phyloP scores from a whole-genome alignment of 2,329 filamentous ascomycete genomes.

The Alternaria gaisen region DNA sequence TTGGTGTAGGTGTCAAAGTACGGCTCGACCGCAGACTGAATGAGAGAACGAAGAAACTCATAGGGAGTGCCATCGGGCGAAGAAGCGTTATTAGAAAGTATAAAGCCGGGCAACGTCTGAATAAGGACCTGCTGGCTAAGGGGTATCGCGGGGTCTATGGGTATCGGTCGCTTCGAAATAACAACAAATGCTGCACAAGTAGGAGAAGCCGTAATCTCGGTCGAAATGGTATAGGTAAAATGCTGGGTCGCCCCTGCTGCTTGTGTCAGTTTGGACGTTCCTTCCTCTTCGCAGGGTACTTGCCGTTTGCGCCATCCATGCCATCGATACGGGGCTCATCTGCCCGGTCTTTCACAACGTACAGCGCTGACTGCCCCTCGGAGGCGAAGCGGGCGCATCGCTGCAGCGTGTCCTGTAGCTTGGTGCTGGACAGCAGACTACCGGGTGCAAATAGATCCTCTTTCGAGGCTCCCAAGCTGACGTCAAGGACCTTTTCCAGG shows the following conservation, averaged over 20 bases:
- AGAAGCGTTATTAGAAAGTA: conserved; percentile 71
- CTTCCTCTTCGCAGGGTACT: conserved; percentile 21
- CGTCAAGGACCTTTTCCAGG: conserved; percentile 58
- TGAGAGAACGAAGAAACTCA: conserved; percentile 88
- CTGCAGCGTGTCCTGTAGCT: conserved; percentile 80
- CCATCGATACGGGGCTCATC: conserved; percentile 53
- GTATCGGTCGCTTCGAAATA: conserved; percentile 86
- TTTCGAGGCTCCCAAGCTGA: conserved; percentile 63
- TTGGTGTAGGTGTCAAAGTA: conserved; percentile 98
- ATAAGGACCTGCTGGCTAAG: conserved; percentile 91
- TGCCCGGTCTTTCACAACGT: conserved; percentile 84
- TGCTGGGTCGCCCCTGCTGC: conserved; percentile 51
- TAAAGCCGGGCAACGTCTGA: conserved; percentile 86
- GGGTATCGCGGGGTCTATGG: conserved; percentile 83
- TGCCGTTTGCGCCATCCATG: conserved; percentile 45
- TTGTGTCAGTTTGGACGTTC: conserved; percentile 47
- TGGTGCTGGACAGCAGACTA: conserved; percentile 79
- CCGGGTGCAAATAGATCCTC: conserved; percentile 81
- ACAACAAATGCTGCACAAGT: conserved; percentile 87
- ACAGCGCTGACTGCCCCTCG: conserved; percentile 86
- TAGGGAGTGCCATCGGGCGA: conserved; percentile 85
- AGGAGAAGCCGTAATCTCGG: conserved; percentile 80
- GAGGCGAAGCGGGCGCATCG: conserved; percentile 89
- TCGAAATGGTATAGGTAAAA: conserved; percentile 81
- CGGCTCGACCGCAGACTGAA: conserved; percentile 90